A percentile compares a stretch with the other conserved stretches of the same genome.
phyloP scores from a whole-genome alignment of 108 stramenopile species.

The Stephanodiscus minutulus region DNA sequence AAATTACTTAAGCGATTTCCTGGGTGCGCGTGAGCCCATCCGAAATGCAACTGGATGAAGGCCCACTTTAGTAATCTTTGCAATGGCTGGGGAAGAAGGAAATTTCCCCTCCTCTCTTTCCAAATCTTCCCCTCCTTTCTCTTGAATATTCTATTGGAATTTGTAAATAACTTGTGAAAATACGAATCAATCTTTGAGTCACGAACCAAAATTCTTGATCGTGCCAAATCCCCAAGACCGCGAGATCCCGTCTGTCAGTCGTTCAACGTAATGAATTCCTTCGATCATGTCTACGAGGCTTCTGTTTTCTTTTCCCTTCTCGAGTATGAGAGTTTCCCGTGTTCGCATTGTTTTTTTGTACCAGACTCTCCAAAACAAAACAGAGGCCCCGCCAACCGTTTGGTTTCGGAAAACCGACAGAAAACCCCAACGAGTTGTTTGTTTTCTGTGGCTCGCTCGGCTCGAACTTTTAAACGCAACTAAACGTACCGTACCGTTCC shows the following conservation, averaged over 20 bases:
- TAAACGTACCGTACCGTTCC: neutral
- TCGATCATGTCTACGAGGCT: neutral
- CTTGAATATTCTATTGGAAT: no score
- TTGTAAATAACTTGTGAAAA: no score
- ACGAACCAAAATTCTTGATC: no score
- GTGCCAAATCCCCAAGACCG: neutral
- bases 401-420: neutral
- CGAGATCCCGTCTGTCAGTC: no score
- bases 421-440: neutral
- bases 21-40: no score
- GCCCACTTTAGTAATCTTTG: no score
- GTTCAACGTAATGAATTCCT: neutral
- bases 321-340: neutral
- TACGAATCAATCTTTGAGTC: no score
- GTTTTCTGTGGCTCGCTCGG: neutral
- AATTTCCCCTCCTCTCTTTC: no score
- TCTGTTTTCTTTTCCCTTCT: neutral
- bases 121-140: no score
- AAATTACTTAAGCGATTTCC: no score
- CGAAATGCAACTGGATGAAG: no score
- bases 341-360: neutral
- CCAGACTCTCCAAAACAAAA: neutral
- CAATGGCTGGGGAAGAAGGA: no score
- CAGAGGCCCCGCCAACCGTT: neutral
- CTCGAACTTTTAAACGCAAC: neutral